Evolutionary conservation across 352 stramenopile genomes (phyloP).

Genomic region (Phytophthora aleatoria): DNA sequence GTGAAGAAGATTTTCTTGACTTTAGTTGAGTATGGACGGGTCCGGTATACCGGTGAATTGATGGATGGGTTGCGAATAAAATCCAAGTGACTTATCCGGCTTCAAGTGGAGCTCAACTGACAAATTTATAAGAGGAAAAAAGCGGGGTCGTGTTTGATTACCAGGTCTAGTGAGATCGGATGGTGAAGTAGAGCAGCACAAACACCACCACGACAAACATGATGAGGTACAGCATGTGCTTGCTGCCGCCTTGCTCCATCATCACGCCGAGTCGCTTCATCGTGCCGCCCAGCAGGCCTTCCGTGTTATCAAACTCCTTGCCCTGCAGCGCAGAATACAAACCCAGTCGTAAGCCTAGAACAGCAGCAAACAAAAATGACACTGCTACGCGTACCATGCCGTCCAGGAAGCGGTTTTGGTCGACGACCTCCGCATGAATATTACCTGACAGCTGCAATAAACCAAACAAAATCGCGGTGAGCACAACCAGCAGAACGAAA

Average conservation of each 20-base stretch:
- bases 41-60: slow-evolving; percentile 4
- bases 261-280: slow-evolving; percentile 86
- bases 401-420: slow-evolving; percentile 85
- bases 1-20: slow-evolving; percentile 18
- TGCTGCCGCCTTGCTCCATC: slow-evolving; percentile 88
- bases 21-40: slow-evolving; percentile 8
- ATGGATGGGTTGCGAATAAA: slow-evolving; percentile 8
- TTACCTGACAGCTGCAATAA: slow-evolving; percentile 65
- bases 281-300: slow-evolving; percentile 80
- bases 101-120: background rate
- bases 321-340: slow-evolving; percentile 37
- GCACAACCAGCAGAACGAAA: background rate
- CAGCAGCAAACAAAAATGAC: background rate
- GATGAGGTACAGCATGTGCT: slow-evolving; percentile 90
- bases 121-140: background rate
- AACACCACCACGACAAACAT: slow-evolving; percentile 87
- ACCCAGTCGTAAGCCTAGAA: background rate
- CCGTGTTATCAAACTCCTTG: slow-evolving; percentile 88
- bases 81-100: background rate
- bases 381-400: slow-evolving; percentile 58
- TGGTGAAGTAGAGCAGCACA: slow-evolving; percentile 83
- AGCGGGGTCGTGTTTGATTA: slow-evolving; percentile 17
- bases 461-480: background rate
- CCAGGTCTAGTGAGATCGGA: slow-evolving; percentile 64
- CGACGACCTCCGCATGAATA: slow-evolving; percentile 81